Base-by-base conservation (phyloP, 768 basidiomycete genomes). In the Mrakia frigida region DNA sequence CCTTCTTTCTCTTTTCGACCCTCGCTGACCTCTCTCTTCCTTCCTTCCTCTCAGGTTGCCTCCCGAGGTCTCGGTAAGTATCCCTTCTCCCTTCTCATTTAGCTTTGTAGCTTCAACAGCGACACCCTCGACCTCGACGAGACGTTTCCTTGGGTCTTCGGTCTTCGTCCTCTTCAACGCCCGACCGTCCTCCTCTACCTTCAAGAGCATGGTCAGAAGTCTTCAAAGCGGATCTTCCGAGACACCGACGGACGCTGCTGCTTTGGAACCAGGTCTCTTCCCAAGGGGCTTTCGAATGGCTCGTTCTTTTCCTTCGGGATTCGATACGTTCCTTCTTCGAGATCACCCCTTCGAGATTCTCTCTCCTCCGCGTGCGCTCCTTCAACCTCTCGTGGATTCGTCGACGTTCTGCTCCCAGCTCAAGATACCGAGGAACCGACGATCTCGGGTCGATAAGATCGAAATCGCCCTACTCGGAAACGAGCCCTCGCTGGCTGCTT, bases 11-110 rank as follows among this genome's bases (percentile, higher is more conserved):
- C 61, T 25, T 23, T 31, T 37, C 21, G 13, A 41, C 73, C 16
- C 6, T 5, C 59, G 3, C 70, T 53, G 65, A 59, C 70, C 28
- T 23, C 33, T 5, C 53, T 35, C 37, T 39, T 43, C 16, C 23
- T 25, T 39, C 28, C 23, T 28, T 52, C 33, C 28, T 14, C 11
- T 39, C 31, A 78, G 77, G 96, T 99, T 81, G 97, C 96, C 78
- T 97, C 94, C 83, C 95, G 96, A 89, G 96, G 96, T 88, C 90
- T 99, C 83, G 97, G 97, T 98, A 91, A 87, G 96, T 94, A 79
- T 81, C 74, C 63, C 73, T 77, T 74, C 72, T 21, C 7, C 35
- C 52, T 73, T 37, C 37, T 59, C 53, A 14, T 23, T 31, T 61
- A 37, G n/a, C 60, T 37, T 28, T 41, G 14, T 39, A 3, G 13